These are phyloP conservation scores for Calocybe gambosa DNA, from an alignment of 1,284 basidiomycete species.

Conservation along the genomic window DNA sequence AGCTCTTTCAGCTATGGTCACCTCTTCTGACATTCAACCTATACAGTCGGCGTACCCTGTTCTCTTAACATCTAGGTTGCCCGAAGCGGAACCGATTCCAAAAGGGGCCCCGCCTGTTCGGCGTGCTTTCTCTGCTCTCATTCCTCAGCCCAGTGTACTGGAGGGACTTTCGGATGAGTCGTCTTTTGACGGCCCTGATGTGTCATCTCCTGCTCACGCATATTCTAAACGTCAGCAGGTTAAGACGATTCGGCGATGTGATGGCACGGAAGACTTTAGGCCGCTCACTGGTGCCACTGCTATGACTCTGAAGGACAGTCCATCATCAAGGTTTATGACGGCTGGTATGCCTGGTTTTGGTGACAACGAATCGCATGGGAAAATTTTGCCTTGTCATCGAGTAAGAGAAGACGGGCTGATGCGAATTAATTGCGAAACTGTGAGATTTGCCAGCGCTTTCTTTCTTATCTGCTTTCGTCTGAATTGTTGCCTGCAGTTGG, in stretches of 20 bases:
- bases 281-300: constrained; percentile 59
- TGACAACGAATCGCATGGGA: constrained; percentile 89
- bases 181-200: constrained; percentile 54
- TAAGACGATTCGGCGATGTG: constrained; percentile 67
- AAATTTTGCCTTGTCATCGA: constrained; percentile 89
- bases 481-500: constrained; percentile 44
- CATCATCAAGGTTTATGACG: constrained; percentile 48
- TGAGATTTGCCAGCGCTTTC: constrained; percentile 31
- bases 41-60: constrained; percentile 38
- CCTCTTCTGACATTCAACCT: constrained; percentile 34
- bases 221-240: constrained; percentile 69
- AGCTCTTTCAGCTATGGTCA: constrained; percentile 56
- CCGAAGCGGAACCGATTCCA: constrained; percentile 21
- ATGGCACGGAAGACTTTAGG: constrained; percentile 73
- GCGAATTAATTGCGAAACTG: constrained; percentile 80
- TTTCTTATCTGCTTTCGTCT: constrained; percentile 8
- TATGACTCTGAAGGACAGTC: constrained; percentile 45
- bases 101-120: constrained; percentile 44
- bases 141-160: constrained; percentile 40
- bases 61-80: constrained; percentile 23
- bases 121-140: constrained; percentile 69
- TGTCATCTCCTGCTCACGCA: constrained; percentile 72
- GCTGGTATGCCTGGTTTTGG: constrained; percentile 75
- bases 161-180: constrained; percentile 53
- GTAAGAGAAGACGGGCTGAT: constrained; percentile 95